Base-by-base conservation (phyloP, 1,139 yeast species). In the Saccharomyces hybrid region DNA sequence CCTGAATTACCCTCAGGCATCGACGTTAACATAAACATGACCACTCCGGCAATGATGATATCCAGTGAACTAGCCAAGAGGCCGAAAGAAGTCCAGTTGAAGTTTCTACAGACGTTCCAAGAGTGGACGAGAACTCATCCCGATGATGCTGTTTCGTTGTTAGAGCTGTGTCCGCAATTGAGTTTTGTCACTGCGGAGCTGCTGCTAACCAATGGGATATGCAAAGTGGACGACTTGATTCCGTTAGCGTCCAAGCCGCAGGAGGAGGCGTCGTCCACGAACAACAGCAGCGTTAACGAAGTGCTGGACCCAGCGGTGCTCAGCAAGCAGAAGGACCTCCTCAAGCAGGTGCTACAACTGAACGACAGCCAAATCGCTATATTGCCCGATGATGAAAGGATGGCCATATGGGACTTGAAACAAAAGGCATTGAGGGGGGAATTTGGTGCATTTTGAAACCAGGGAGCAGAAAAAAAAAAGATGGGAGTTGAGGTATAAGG, bases 171-270 rank as follows among this genome's bases (percentile, higher is more conserved):
- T 60, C 95, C 96, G 0, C 96, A 88, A 63, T 73, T 91, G 53
- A 75, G 88, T 1, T 89, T 86, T 66, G 95, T 96, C 0, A 74
- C 90, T 38, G 88, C 91, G 4, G 97, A 91, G 65, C 78, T 86
- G 1, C 73, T 88, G 55, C 71, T 90, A 57, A 72, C 86, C n/a
- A 68, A 72, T 50, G 66, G 72, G 2, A 64, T 67, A 34, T 64
- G 68, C 7, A 62, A 65, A 38, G 67, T 66, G 3, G 70, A 69
- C 50, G 71, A 70, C 32, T 55, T 74, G 55, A 63, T 73, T 28
- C 64, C 66, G 42, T 57, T 71, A n/a, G 66, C 66, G 2, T 60
- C 38, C 27, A 38, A 24, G 44, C 44, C 44, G 26, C 44, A 38
- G 26, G 44, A 38, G 19, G 61, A 62, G 2, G 47, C 53, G 7